These are phyloP conservation scores for Mycena metata DNA, from an alignment of 768 basidiomycete species.

Conservation along the genomic window DNA sequence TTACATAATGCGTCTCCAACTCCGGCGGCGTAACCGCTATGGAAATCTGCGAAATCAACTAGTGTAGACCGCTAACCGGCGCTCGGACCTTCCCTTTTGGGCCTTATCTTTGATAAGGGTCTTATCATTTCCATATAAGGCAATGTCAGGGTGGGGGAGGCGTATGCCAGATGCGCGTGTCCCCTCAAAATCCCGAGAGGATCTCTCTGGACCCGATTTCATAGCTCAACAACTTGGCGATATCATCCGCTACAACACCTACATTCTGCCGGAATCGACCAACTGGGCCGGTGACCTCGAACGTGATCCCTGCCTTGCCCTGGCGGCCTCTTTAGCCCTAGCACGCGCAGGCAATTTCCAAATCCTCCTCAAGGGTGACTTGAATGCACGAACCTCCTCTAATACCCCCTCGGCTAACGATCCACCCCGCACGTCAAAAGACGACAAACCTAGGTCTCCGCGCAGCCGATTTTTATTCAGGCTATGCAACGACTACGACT, in stretches of 20 bases:
- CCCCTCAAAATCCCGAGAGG: background rate
- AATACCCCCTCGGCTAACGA: background rate
- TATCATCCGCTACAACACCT: background rate
- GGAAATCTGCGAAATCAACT: too few relatives aligned
- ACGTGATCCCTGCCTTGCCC: too few relatives aligned
- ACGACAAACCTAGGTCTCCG: conserved; percentile 1
- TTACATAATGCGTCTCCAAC: too few relatives aligned
- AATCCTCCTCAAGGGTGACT: too few relatives aligned
- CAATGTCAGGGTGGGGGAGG: too few relatives aligned
- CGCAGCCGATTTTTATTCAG: conserved; percentile 5
- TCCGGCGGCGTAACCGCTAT: too few relatives aligned
- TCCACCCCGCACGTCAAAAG: background rate
- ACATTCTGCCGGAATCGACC: background rate
- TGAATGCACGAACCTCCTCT: conserved; percentile 12
- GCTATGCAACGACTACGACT: conserved; percentile 9
- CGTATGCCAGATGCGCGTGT: too few relatives aligned
- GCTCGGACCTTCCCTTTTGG: too few relatives aligned
- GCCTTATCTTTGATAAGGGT: too few relatives aligned
- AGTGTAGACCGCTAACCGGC: too few relatives aligned
- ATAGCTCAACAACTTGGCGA: background rate
- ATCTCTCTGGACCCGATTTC: conserved; percentile 1
- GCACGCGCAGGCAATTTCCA: conserved; percentile 2
- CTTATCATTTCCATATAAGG: too few relatives aligned
- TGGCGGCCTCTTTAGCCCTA: too few relatives aligned
- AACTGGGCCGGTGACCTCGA: background rate